These are phyloP conservation scores for Pluteus cervinus DNA, from an alignment of 768 basidiomycete genomes.

Conservation along the genomic window DNA sequence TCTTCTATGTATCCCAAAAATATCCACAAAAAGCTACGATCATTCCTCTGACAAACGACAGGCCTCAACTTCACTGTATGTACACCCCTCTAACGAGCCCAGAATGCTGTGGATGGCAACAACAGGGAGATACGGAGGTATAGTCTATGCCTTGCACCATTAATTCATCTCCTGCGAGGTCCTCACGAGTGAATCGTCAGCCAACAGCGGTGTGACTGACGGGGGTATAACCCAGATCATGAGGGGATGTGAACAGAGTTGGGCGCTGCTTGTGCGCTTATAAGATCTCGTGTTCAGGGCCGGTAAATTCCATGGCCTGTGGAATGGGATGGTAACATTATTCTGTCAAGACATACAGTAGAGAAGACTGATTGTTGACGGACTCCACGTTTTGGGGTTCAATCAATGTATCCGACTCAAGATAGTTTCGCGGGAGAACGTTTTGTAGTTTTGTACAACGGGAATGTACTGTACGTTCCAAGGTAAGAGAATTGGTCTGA, in stretches of 20 bases:
- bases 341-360: no score
- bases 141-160: constrained; percentile 84
- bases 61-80: constrained; percentile 34
- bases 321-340: no score
- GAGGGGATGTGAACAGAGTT: constrained; percentile 31
- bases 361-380: no score
- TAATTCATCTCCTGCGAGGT: constrained; percentile 88
- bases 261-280: not conserved
- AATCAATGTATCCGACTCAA: no score
- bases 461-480: no score
- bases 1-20: constrained; percentile 3
- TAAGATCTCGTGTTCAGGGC: constrained; percentile 5
- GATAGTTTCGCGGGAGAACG: no score
- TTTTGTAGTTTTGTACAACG: no score
- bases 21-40: constrained; percentile 3
- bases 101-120: constrained; percentile 45
- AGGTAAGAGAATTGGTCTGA: no score
- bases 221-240: constrained; percentile 25
- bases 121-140: constrained; percentile 85
- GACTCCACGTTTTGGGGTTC: no score
- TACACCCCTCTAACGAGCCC: constrained; percentile 87
- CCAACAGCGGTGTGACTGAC: constrained; percentile 35
- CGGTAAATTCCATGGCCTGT: constrained; percentile 3
- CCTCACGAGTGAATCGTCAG: constrained; percentile 41
- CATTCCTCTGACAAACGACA: constrained; percentile 1